Base-by-base conservation (phyloP, 1,139 yeast genomes). In the Nakaseomyces bracarensis region DNA sequence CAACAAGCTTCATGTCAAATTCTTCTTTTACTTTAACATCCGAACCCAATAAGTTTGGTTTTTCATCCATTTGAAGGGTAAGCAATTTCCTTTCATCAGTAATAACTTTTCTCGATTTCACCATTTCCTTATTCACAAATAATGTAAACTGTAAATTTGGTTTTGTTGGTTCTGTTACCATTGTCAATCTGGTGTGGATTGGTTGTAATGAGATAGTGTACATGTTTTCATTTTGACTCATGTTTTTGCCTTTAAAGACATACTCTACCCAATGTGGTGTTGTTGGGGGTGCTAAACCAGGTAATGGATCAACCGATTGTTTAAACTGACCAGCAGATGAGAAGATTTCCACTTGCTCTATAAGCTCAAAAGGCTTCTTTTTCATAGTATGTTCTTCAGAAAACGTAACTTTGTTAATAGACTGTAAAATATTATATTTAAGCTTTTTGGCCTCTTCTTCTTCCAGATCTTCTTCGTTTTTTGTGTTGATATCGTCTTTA, bases 241-340 rank as follows among this genome's bases (percentile, higher is more conserved):
- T 34, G 8, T 51, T 47, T 14, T 46, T 39, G 15, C 59, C 59
- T 19, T 48, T 46, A 38, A 60, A 58, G 11, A 49, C 48, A 44
- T 44, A 60, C 38, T 59, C 59, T 4, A 58, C 46, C 62, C 61
- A 60, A 23, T 52, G 49, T 38, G 56, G 62, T 22, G 46, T 47
- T 22, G 51, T 46, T 6, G 61, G 46, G 14, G 62, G 63, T 39
- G 54, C 53, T 15, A 58, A 43, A 15, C 60, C 61, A 26, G 53
- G 49, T 28, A 51, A 40, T 20, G 63, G 63, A 19, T 53, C 52
- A 8, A 55, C 50, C 8, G 60, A 51, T 36, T 57, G 60, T 26
- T 51, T 54, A 42, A 58, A 60, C 16, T 52, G 41, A 37, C 47
- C 49, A 21, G 48, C 46, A 0, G 64, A 55, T 2, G 63, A 51